Evolutionary conservation across 2,329 filamentous ascomycete genomes (phyloP).

Genomic region (Macrophomina phaseolina): DNA sequence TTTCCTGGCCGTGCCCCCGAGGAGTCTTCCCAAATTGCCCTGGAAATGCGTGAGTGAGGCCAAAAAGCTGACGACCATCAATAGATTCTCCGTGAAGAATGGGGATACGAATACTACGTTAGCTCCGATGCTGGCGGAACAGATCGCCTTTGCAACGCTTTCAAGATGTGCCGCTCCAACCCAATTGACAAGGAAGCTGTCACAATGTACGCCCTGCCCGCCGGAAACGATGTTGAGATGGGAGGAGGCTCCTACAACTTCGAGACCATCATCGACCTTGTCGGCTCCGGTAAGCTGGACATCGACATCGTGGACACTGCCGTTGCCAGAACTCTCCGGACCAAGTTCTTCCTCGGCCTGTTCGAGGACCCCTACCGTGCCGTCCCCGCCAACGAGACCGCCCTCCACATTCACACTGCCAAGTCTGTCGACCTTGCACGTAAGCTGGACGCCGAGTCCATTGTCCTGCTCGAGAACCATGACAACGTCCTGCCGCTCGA

Average conservation of each 20-base stretch:
- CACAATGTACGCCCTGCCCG: constrained; percentile 66
- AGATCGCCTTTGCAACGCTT: constrained; percentile 68
- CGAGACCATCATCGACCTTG: constrained; percentile 68
- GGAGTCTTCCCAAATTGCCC: neutral
- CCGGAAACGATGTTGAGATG: constrained; percentile 78
- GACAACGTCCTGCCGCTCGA: constrained; percentile 66
- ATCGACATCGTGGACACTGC: constrained; percentile 67
- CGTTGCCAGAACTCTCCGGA: constrained; percentile 67
- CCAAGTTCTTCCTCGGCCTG: constrained; percentile 72
- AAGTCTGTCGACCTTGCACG: constrained; percentile 66
- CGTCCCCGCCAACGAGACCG: constrained; percentile 61
- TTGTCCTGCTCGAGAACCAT: constrained; percentile 77
- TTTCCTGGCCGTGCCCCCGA: neutral
- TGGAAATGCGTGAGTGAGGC: constrained; percentile 35
- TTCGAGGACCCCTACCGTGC: constrained; percentile 73
- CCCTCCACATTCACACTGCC: constrained; percentile 66
- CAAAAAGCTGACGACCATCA: neutral
- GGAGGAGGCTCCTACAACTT: constrained; percentile 76
- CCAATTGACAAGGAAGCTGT: constrained; percentile 70
- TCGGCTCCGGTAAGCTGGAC: constrained; percentile 66
- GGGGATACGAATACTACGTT: constrained; percentile 74
- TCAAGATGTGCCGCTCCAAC: constrained; percentile 66
- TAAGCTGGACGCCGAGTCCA: constrained; percentile 69
- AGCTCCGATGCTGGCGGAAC: constrained; percentile 73
- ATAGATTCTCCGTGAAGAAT: constrained; percentile 69